Evolutionary conservation across 1,284 basidiomycete species (phyloP), one percentile per base, ranked within the genome.

Genomic region (Apiotrichum domesticum): DNA sequence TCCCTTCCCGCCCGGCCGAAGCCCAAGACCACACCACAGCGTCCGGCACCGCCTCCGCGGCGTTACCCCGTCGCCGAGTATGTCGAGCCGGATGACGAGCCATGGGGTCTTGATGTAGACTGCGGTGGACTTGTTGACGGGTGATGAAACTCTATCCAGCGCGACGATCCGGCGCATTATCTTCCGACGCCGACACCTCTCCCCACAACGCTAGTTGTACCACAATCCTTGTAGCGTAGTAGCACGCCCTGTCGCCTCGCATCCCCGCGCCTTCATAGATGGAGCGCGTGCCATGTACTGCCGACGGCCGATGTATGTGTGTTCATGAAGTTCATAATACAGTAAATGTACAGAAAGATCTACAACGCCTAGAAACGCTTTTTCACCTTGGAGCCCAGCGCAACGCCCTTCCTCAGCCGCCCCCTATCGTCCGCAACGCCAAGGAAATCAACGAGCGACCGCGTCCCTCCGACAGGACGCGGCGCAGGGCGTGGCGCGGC

Each of bases 341-440:
- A 42, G 41, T 42, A 14, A 21, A 21, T 39, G 41, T 42, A 14
- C 10, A 13, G 9, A 15, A 3, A 10, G 5, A 10, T 14, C 3
- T 35, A 4, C 13, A 33, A 13, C 14, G 5, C 10, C 37, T 9
- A 10, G 29, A 69, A n/a, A 58, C 63, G 9, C 59, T 57, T 14
- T 43, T 55, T 58, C 2, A 64, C 55, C 54, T 63, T 68, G 34
- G 63, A 55, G 4, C 71, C 71, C 4, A 35, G 54, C 5, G 56
- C 66, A 4, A 67, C 43, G 3, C 64, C 61, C 52, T 67, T 67
- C 58, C 53, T 60, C 15, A 65, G 65, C 51, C 68, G 50, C n/a
- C 71, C 71, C 21, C 63, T 54, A 35, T 37, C 55, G 44, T 73
- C 71, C 49, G 52, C 55, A 2, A 72, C 32, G 2, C 62, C 63